Evolutionary conservation across 495 filamentous ascomycete genomes (phyloP).

Genomic region (Penicillium riverlandense): DNA sequence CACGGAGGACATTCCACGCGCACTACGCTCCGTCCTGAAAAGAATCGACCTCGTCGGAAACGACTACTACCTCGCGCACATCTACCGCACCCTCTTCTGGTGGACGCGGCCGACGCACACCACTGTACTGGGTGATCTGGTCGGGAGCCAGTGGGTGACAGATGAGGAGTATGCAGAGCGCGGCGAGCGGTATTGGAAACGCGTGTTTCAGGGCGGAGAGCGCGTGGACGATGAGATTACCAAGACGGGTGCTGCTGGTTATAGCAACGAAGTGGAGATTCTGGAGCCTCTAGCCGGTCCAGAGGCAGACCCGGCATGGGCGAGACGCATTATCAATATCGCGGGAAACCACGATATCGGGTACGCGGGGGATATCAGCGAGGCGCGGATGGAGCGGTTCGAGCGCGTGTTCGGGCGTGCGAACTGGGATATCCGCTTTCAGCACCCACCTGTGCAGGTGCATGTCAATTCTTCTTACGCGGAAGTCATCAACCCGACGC

Average conservation of each 20-base stretch:
- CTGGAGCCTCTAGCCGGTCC: slow-evolving; percentile 38
- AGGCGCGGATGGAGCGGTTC: slow-evolving; percentile 65
- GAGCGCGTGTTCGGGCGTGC: slow-evolving; percentile 73
- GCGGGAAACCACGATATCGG: slow-evolving; percentile 95
- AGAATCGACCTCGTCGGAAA: slow-evolving; percentile 84
- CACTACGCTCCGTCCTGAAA: slow-evolving; percentile 60
- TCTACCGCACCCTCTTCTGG: slow-evolving; percentile 80
- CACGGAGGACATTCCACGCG: slow-evolving; percentile 57
- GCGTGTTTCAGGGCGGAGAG: slow-evolving; percentile 64
- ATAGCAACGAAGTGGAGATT: slow-evolving; percentile 24
- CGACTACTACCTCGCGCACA: slow-evolving; percentile 89
- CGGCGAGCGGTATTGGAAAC: slow-evolving; percentile 69
- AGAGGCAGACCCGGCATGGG: slow-evolving; percentile 52
- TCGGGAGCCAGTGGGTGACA: slow-evolving; percentile 94
- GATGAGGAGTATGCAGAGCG: slow-evolving; percentile 74
- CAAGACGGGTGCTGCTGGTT: slow-evolving; percentile 13
- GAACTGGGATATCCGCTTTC: slow-evolving; percentile 82
- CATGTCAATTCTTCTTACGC: slow-evolving; percentile 7
- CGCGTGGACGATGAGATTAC: slow-evolving; percentile 60
- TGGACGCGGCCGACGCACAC: slow-evolving; percentile 81
- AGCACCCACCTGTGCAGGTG: slow-evolving; percentile 26
- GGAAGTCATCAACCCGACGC: slow-evolving; percentile 24
- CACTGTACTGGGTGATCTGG: slow-evolving; percentile 79
- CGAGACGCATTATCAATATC: slow-evolving; percentile 71
- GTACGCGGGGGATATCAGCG: slow-evolving; percentile 83